phyloP scores from a whole-genome alignment of 768 basidiomycete genomes.

The Gautieria morchelliformis region DNA sequence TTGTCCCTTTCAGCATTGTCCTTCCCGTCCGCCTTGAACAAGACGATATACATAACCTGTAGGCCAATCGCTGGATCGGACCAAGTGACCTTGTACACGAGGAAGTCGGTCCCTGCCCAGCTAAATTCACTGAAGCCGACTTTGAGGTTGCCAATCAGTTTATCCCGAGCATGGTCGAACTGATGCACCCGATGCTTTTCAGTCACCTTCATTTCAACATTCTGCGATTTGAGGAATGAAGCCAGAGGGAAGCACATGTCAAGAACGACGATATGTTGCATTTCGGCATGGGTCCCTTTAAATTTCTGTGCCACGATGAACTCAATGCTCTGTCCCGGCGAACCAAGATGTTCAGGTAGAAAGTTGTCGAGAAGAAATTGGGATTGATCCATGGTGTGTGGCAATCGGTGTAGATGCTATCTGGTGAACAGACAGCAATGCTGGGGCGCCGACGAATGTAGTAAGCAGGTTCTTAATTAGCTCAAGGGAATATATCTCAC shows the following conservation, averaged over 20 bases:
- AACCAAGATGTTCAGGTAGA: neutral
- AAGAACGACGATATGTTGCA: neutral
- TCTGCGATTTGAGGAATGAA: neutral
- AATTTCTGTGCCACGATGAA: neutral
- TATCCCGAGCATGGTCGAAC: neutral
- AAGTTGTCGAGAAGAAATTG: neutral
- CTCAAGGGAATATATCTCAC: too few species aligned
- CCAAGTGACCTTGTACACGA: neutral
- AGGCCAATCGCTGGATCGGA: neutral
- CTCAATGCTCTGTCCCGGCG: neutral
- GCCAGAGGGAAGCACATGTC: neutral
- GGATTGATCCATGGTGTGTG: too few species aligned
- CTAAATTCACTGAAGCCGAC: neutral
- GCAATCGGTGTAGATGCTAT: too few species aligned
- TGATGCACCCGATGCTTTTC: neutral
- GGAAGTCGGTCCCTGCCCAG: neutral
- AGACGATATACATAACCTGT: neutral
- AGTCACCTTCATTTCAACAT: neutral
- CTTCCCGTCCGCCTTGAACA: neutral
- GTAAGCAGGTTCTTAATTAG: too few species aligned
- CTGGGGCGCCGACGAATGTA: too few species aligned
- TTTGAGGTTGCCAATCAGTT: neutral
- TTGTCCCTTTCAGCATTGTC: neutral
- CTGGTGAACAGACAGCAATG: too few species aligned
- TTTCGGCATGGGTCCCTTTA: neutral